Base-by-base conservation (phyloP, 495 filamentous ascomycete genomes). In the Chaetomium tenue region DNA sequence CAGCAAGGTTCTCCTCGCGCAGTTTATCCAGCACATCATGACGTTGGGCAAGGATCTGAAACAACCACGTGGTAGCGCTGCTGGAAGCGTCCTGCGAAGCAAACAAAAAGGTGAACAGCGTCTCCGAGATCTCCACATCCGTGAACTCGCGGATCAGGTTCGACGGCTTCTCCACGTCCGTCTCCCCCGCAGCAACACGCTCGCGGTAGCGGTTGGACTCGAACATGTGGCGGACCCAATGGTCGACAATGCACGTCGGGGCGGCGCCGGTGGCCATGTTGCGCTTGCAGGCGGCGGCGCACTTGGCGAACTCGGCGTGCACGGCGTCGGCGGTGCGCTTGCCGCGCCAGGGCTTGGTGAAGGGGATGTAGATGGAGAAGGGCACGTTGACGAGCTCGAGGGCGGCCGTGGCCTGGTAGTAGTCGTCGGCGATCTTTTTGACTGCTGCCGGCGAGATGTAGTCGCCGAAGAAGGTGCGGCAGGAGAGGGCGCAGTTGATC, bases 301-400 rank as follows among this genome's bases (percentile, higher is more conserved):
- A 98, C 73, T 89, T 90, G 70, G 90, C 75, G 74, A 98, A 98
- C 74, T 95, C 92, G 3, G 84, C 85, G 61, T 97, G 81, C 22
- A 97, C 92, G 87, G 93, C 92, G 69, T 93, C 89, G 48, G 94
- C 87, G 18, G 93, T 91, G 77, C 91, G 93, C 84, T 98, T 95
- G 66, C 94, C 94, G 74, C 96, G 96, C 91, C 92, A 98, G 9
- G 91, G 90, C 82, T 90, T 93, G 68, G 94, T 97, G 83, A 86
- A 98, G 51, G 94, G 94, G 60, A 98, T 79, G 76, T 97, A 96
- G 78, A 98, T 89, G 39, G 94, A 58, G 22, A 58, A 18, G 22
- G 55, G 94, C 83, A 98, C 97, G 80, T 98, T 98, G 77, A 98
- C 94, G 46, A 98, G 85, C 74, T 98, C 94, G 63, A 98, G 85